Evolutionary conservation across 495 filamentous ascomycete genomes (phyloP), one percentile per base, ranked within the genome.

Genomic region (Diplogelasinospora grovesii): DNA sequence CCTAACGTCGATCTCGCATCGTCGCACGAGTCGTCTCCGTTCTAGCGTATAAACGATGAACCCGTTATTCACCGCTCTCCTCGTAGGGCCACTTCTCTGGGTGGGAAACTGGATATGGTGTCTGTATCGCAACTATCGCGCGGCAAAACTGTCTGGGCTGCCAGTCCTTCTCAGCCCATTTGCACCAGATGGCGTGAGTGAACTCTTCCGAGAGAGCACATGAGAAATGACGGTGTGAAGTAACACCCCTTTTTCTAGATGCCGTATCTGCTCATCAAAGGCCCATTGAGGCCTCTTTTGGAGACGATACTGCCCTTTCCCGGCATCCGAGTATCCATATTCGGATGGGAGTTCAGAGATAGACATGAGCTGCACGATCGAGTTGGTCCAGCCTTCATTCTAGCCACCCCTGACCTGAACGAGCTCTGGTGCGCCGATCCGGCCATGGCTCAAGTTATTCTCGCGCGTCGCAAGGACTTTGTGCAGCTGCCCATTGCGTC

Each of bases 381-480:
- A 8, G 9, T 50, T 6, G 59, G 59, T 2, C 30, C 36, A 0
- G 40, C 30, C 9, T 65, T 62, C 43, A 46, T 49, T 8, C 13
- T 65, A 2, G 59, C 53, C 16, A 57, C 52, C 7, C 39, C 50
- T 0, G 52, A 51, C 44, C 37, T 45, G 9, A 60, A 52, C 33
- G 31, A 47, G 5, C 3, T 65, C 7, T 59, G 49, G 57, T 57
- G 33, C 16, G 44, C 36, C 8, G 57, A 64, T 27, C 45, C 53
- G 4, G 48, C 29, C 11, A 25, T 58, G 13, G 48, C 43, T 6
- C 46, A 37, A 20, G 14, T 39, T 8, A 48, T 65, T 22, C 22
- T 62, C 13, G 49, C 57, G 23, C 53, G 53, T 13, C 44, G 59
- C 32, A 59, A 57, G 24, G 56, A 59, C 23, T 65, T 65, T 30